Percentiles rank a stretch among this genome's conserved stretches.
Evolutionary conservation across 2,329 filamentous ascomycete species (phyloP).

Genomic region (Fusarium sp.): DNA sequence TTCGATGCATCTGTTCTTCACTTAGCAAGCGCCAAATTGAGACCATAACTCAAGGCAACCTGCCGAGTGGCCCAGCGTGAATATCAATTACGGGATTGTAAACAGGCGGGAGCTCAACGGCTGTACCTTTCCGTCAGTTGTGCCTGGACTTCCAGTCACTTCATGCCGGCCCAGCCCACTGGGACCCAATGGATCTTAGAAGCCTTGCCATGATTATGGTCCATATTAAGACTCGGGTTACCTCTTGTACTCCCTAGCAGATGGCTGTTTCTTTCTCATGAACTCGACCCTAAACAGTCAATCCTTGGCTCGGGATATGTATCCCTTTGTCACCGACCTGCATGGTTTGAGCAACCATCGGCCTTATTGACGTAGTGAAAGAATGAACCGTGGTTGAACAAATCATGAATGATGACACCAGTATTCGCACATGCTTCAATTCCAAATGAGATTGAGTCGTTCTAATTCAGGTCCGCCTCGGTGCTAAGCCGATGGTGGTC

Average conservation of each 20-base stretch:
- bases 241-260: not conserved
- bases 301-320: not conserved
- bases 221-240: conserved; percentile 2
- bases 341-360: conserved; percentile 9
- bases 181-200: conserved; percentile 27
- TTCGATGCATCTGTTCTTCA: not conserved
- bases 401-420: not conserved
- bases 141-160: not conserved
- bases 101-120: not conserved
- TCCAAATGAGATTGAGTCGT: conserved; percentile 15
- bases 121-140: conserved; percentile 22
- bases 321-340: conserved; percentile 1
- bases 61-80: conserved; percentile 13
- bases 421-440: not conserved
- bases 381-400: not conserved
- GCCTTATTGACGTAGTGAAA: not conserved
- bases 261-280: not conserved
- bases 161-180: conserved; percentile 8
- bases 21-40: not conserved
- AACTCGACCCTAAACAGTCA: not conserved
- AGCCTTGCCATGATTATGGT: not conserved
- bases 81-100: not conserved
- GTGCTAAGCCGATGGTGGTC: not conserved
- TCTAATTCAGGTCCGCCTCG: not conserved
- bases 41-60: conserved; percentile 4